These are phyloP conservation scores for Globisporangium canariense DNA, from an alignment of 352 stramenopile genomes.

Conservation along the genomic window DNA sequence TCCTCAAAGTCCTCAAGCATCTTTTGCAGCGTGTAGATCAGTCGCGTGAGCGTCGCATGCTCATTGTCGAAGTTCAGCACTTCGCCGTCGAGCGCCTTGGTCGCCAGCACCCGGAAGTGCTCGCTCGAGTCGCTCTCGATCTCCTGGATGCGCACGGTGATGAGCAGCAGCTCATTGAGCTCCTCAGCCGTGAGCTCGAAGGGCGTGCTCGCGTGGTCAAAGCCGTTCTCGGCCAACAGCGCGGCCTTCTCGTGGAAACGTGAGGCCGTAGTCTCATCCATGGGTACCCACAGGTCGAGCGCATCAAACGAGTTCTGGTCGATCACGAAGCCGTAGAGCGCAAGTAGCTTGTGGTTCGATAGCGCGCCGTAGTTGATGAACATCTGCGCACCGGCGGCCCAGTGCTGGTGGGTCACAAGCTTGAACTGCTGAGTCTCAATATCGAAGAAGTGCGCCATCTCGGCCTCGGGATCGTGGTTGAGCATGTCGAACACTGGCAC, in stretches of 20 bases:
- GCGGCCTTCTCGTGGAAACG: conserved; percentile 45
- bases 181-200: conserved; percentile 68
- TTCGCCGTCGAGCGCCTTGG: conserved; percentile 51
- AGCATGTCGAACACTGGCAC: conserved; percentile 86
- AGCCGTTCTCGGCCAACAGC: conserved; percentile 40
- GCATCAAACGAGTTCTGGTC: conserved; percentile 63
- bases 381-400: conserved; percentile 61
- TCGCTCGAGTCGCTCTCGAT: conserved; percentile 47
- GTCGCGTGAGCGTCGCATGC: conserved; percentile 35
- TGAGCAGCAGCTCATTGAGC: conserved; percentile 63
- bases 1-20: conserved; percentile 50
- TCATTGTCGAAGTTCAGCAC: conserved; percentile 57
- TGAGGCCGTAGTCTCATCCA: conserved; percentile 43
- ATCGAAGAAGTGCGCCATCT: conserved; percentile 75
- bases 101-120: conserved; percentile 32
- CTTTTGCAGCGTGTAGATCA: conserved; percentile 64
- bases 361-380: conserved; percentile 81
- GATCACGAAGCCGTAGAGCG: conserved; percentile 79
- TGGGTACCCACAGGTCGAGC: conserved; percentile 72
- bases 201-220: conserved; percentile 54
- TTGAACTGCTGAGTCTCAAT: conserved; percentile 42
- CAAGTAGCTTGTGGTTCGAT: conserved; percentile 81
- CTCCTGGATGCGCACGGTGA: conserved; percentile 58
- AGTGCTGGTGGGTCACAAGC: conserved; percentile 75
- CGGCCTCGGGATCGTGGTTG: conserved; percentile 73